Evolutionary conservation across 2,329 filamentous ascomycete species (phyloP).

Genomic region (Orbilia blumenaviensis): DNA sequence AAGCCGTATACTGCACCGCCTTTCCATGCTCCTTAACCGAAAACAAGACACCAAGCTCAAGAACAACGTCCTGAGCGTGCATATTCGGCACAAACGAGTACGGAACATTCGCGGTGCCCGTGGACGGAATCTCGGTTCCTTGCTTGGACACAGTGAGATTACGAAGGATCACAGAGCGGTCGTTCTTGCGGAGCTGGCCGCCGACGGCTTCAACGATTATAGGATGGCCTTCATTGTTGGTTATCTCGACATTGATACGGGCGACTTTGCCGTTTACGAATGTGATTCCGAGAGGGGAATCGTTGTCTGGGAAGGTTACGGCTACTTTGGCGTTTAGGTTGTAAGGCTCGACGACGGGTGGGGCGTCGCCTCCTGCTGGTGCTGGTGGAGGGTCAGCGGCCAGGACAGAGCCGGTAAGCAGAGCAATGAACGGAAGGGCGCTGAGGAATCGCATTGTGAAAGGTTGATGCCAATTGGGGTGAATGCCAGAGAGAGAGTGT

Average conservation of each 20-base stretch:
- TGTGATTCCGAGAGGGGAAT: conserved; percentile 77
- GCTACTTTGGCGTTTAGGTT: conserved; percentile 72
- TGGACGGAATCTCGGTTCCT: conserved; percentile 27
- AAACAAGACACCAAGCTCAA: conserved; percentile 80
- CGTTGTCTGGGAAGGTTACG: conserved; percentile 71
- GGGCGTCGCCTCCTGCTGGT: conserved; percentile 53
- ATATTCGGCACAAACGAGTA: conserved; percentile 90
- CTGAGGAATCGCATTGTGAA: conserved; percentile 42
- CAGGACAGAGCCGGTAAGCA: conserved; percentile 53
- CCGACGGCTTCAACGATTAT: conserved; percentile 79
- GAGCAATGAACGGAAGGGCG: conserved; percentile 37
- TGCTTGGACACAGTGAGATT: conserved; percentile 77
- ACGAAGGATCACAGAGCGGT: conserved; percentile 72
- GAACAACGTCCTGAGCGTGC: conserved; percentile 85
- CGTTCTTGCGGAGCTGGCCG: conserved; percentile 74
- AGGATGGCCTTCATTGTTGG: conserved; percentile 80
- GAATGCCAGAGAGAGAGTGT: neutral
- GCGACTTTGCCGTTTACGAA: conserved; percentile 91
- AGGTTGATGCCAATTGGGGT: neutral
- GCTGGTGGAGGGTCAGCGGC: conserved; percentile 40
- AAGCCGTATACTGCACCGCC: conserved; percentile 70
- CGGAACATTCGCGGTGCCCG: conserved; percentile 73
- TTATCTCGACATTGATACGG: conserved; percentile 80
- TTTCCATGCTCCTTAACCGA: conserved; percentile 72
- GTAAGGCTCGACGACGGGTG: conserved; percentile 58